Evolutionary conservation across 2,329 filamentous ascomycete genomes (phyloP), one percentile per base, ranked within the genome.

Genomic region (Fusarium equiseti): DNA sequence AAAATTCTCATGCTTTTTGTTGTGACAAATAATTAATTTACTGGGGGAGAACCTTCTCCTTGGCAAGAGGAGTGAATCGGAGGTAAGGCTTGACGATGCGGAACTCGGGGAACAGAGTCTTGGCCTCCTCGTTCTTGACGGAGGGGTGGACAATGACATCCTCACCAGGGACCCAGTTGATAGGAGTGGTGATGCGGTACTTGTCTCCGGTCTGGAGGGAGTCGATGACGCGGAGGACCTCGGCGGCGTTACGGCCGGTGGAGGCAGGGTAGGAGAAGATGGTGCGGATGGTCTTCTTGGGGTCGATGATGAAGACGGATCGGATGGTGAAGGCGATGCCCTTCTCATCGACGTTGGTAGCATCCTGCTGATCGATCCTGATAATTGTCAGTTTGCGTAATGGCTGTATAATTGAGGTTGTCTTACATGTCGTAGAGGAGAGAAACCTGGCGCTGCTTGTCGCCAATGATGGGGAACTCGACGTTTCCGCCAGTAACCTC

Each of bases 221-320:
- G 85, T 94, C 91, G 80, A 94, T 83, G 73, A 94, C 90, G 77
- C 92, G 90, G 75, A 94, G 89, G 55, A 95, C 90, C 86, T 94
- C 92, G 74, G 89, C 87, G 68, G 91, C 90, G 87, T 94, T 95
- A 79, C 92, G 90, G 82, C 95, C 95, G 48, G 94, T 97, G 63
- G 92, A 95, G 67, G 95, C 94, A 45, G 95, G 95, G 87, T 97
- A 98, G 79, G 92, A 91, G 85, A 97, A 92, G 81, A 94, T 97
- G 80, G 95, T 90, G 76, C 95, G 91, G 83, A 97, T 96, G 82
- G 91, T 95, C 90, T 97, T 97, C 82, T 89, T 90, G 71, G 94
- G 94, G 85, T 97, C 94, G 81, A 97, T 96, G 84, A 97, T 87
- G 87, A 97, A 97, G 79, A 97, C 95, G 75, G 92, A 94, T 77